Base-by-base conservation (phyloP, 2,329 filamentous ascomycete species). In the Exophiala sp. region DNA sequence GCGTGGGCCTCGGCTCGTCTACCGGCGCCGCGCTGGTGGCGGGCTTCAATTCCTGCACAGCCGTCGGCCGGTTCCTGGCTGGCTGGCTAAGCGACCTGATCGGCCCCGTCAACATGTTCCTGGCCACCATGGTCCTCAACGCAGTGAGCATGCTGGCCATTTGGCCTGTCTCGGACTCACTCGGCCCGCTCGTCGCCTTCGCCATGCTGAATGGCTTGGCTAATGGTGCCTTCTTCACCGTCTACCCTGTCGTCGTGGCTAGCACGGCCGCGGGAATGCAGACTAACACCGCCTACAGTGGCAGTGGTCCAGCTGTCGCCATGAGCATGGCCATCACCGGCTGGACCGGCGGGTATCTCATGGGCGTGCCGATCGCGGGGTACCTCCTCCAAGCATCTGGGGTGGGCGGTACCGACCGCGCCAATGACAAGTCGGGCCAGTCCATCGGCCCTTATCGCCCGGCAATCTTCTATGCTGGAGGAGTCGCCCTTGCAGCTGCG, bases 201-300 rank as follows among this genome's bases (percentile, higher is more conserved):
- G 77, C 77, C 7, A 67, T 82, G 4, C 65, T 83, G 18, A 83
- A 82, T 55, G 81, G 81, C 0, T 65, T 74, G 30, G 72, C 76
- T 3, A 83, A 82, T 57, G 81, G 81, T 0, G 79, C 76, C 0
- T 83, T 67, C 83, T 84, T 59, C 6, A 74, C 76, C 1, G 77
- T 76, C 0, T 81, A 83, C 70, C 81, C 81, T 0, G 82, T 80
- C 0, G 79, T 80, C 1, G 76, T 83, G 0, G 74, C 79, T 74
- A 55, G 72, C 80, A 0, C 82, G 81, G 65, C 80, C 78, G 34
- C 35, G 0, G 19, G 22, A 1, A 1, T 77, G 72, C 2, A 72
- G 71, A 1, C 68, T 7, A 39, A 49, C 29, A 30, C 43, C n/a
- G 40, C 35, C 27, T 39, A 34, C 34, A 23, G 76, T 2, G 72